Evolutionary conservation across 2,329 filamentous ascomycete species (phyloP).

Genomic region (Arachnomyces sp.): DNA sequence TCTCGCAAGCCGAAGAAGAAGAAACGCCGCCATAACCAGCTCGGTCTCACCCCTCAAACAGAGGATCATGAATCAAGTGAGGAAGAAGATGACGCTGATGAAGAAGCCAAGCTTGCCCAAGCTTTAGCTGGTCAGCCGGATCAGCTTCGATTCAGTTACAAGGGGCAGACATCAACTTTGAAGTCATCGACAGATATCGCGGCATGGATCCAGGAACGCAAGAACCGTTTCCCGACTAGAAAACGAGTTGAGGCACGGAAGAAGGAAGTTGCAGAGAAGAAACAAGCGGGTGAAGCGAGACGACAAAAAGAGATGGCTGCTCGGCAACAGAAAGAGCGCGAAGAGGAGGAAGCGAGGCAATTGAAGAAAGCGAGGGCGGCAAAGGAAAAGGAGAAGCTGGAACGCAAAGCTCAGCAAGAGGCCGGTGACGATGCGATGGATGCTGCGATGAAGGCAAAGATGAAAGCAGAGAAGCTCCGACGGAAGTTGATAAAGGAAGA

Average conservation of each 20-base stretch:
- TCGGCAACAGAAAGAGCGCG: conserved; percentile 28
- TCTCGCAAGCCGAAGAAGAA: conserved; percentile 32
- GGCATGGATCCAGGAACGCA: conserved; percentile 74
- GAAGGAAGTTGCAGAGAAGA: conserved; percentile 46
- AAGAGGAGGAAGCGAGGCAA: conserved; percentile 27
- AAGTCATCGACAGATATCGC: conserved; percentile 60
- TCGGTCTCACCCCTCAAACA: conserved; percentile 40
- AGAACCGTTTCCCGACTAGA: conserved; percentile 71
- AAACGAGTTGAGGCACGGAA: conserved; percentile 48
- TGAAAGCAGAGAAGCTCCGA: conserved; percentile 35
- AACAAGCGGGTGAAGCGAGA: conserved; percentile 59
- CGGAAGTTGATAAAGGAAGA: conserved; percentile 60
- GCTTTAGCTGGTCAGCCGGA: conserved; percentile 14
- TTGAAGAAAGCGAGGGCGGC: conserved; percentile 25
- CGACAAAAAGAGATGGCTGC: conserved; percentile 35
- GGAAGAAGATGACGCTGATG: conserved; percentile 36
- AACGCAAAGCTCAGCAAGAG: conserved; percentile 19
- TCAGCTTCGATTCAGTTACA: conserved; percentile 47
- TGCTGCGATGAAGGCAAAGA: conserved; percentile 29
- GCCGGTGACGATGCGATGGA: conserved; percentile 21
- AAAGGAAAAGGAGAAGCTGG: conserved; percentile 15
- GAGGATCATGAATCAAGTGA: conserved; percentile 41
- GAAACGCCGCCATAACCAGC: conserved; percentile 39
- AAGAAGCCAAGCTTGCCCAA: conserved; percentile 35
- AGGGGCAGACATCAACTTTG: conserved; percentile 47